These are phyloP conservation scores for Saturnispora sanitii DNA, from an alignment of 805 yeast genomes.

Conservation along the genomic window DNA sequence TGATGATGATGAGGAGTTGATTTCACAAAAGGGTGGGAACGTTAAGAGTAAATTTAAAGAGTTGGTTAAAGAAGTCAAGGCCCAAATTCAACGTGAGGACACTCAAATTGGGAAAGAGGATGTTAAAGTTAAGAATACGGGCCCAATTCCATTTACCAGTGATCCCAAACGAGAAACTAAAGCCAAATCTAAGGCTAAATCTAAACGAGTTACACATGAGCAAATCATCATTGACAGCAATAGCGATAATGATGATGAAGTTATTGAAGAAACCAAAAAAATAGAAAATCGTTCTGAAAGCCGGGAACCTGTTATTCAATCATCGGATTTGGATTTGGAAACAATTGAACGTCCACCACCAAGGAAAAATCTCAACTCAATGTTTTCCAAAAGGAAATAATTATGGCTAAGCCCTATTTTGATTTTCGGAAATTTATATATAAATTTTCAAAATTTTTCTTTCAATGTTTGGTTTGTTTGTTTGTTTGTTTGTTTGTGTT, in stretches of 20 bases:
- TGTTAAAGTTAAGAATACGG: neutral
- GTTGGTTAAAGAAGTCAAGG: constrained; percentile 23
- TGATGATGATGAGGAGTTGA: constrained; percentile 7
- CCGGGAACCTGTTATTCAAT: too few relatives aligned
- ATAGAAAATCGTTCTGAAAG: neutral
- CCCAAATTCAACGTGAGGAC: constrained; percentile 13
- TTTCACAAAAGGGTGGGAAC: constrained; percentile 12
- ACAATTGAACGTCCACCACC: constrained; percentile 1
- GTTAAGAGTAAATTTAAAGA: constrained; percentile 23
- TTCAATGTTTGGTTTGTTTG: neutral
- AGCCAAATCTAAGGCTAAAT: too few relatives aligned
- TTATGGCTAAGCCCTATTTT: neutral
- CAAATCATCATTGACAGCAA: constrained; percentile 1
- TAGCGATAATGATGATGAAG: neutral
- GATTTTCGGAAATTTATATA: neutral
- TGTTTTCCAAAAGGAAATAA: constrained; percentile 1
- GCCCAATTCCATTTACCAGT: constrained; percentile 1
- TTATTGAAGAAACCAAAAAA: neutral
- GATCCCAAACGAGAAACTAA: neutral
- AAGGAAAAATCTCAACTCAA: constrained; percentile 1
- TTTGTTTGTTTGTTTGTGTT: neutral
- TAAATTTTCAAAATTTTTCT: neutral
- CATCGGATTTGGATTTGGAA: neutral
- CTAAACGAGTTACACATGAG: too few relatives aligned
- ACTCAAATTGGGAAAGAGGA: neutral